phyloP scores from a whole-genome alignment of 2,329 filamentous ascomycete genomes.

The Neofusicoccum sp. region DNA sequence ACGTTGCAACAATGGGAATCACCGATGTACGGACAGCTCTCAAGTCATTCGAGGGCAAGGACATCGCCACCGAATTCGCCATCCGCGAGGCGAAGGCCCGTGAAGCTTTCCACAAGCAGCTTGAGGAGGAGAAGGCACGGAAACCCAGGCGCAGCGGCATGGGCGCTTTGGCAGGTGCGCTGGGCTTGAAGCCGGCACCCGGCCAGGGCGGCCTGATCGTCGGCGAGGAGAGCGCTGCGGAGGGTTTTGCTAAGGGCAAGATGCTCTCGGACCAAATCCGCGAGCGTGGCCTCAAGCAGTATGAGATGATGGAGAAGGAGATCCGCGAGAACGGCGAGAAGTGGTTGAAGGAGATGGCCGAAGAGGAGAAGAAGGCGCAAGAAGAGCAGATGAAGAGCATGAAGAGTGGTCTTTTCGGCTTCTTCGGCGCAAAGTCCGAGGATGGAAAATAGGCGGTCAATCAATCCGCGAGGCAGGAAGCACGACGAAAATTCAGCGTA shows the following conservation, averaged over 20 bases:
- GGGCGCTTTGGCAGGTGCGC: conserved; percentile 67
- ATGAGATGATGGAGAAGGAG: conserved; percentile 85
- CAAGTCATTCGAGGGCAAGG: conserved; percentile 84
- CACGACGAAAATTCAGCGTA: background rate
- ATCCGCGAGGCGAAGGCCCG: conserved; percentile 83
- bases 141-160: conserved; percentile 63
- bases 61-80: conserved; percentile 89
- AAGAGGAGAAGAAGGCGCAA: conserved; percentile 82
- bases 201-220: conserved; percentile 62
- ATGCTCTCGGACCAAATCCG: conserved; percentile 95
- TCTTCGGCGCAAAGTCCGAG: conserved; percentile 44
- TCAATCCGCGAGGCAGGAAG: background rate
- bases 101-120: conserved; percentile 78
- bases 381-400: conserved; percentile 91
- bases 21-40: conserved; percentile 83
- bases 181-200: conserved; percentile 74
- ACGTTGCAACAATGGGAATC: conserved; percentile 91
- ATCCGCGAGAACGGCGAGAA: conserved; percentile 92
- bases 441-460: conserved; percentile 1
- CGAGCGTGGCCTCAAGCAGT: conserved; percentile 87
- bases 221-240: conserved; percentile 58
- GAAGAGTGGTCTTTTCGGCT: conserved; percentile 73
- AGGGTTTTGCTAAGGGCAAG: conserved; percentile 88
- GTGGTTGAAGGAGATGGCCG: conserved; percentile 93
- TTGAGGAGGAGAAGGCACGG: conserved; percentile 69